Evolutionary conservation across 1,284 basidiomycete species (phyloP), one percentile per base, ranked within the genome.

Genomic region (Malassezia yamatoensis): DNA sequence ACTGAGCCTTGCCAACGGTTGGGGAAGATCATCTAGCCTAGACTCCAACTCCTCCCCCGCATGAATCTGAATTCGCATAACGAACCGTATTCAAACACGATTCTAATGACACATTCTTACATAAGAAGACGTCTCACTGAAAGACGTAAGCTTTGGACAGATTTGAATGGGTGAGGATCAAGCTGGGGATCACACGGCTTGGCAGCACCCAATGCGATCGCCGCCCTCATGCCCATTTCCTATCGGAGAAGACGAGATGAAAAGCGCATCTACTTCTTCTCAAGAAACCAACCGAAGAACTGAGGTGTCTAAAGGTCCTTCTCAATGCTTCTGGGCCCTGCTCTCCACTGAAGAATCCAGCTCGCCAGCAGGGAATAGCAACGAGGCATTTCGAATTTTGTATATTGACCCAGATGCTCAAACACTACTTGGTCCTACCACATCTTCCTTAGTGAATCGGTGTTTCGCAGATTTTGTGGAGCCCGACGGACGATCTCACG

Each of bases 331-430:
- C n/a, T 54, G 52, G 52, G 52, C 52, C 24, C 52, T 46, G n/a
- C 32, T 54, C 11, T 39, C 10, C 4, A 13, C 16, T 16, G 41
- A n/a, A 16, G 13, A 16, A 8, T 29, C 10, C 15, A 18, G 18
- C 13, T 21, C 35, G 15, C n/a, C 21, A 16, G 20, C 41, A 10
- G 6, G 21, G 6, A 29, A 3, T 29, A 29, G 24, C 24, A 29
- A 29, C 24, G 24, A 29, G 24, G 24, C 24, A 3, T 44, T 52
- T 3, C 20, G 20, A 9, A 51, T 52, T 36, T 12, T 57, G 5
- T 90, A 89, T 77, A 80, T 90, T 62, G 91, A 94, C 78, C 91
- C 90, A 49, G 83, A 88, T 53, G 80, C 94, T 58, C 79, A 83
- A 21, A 76, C 72, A 59, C 88, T 93, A 75, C 83, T 94, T 66